phyloP scores from a whole-genome alignment of 2,329 filamentous ascomycete genomes.

The Penicillium sumatraense region DNA sequence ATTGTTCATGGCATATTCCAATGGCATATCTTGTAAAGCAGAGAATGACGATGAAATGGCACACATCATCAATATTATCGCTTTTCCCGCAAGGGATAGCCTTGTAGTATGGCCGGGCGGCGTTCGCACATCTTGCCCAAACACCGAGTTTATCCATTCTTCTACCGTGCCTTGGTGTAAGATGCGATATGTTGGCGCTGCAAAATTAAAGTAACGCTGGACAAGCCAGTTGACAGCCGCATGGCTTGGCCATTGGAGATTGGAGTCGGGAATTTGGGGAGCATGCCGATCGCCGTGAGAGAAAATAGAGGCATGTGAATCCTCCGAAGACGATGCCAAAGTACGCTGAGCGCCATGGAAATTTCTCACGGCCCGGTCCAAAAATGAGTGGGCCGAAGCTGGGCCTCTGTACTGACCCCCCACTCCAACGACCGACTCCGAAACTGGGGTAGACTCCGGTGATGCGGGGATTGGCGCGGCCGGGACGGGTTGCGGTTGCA shows the following conservation, averaged over 20 bases:
- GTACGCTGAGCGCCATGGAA: conserved; percentile 12
- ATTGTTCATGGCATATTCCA: conserved; percentile 13
- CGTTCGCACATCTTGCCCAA: conserved; percentile 2
- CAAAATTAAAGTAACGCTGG: conserved; percentile 31
- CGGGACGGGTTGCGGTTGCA: background rate
- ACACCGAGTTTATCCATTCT: conserved; percentile 14
- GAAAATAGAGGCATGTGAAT: conserved; percentile 22
- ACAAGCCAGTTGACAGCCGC: conserved; percentile 15
- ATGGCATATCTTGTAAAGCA: conserved; percentile 9
- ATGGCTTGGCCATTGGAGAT: conserved; percentile 25
- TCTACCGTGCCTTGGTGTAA: conserved; percentile 28
- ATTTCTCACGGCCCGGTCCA: conserved; percentile 24
- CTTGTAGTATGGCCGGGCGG: background rate
- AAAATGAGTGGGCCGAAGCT: conserved; percentile 30
- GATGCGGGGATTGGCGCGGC: background rate
- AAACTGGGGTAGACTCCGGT: conserved; percentile 1
- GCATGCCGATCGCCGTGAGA: conserved; percentile 24
- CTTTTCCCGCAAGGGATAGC: conserved; percentile 8
- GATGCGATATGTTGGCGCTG: conserved; percentile 27
- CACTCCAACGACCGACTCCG: conserved; percentile 13
- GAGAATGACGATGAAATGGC: conserved; percentile 25
- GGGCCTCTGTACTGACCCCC: conserved; percentile 29
- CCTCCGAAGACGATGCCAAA: conserved; percentile 8
- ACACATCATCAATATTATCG: conserved; percentile 24
- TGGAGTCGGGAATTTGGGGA: conserved; percentile 8